A percentile compares a stretch with the other conserved stretches of the same genome.
These are phyloP conservation scores for Phytophthora fragariaefolia DNA, from an alignment of 352 stramenopile species.

Conservation along the genomic window DNA sequence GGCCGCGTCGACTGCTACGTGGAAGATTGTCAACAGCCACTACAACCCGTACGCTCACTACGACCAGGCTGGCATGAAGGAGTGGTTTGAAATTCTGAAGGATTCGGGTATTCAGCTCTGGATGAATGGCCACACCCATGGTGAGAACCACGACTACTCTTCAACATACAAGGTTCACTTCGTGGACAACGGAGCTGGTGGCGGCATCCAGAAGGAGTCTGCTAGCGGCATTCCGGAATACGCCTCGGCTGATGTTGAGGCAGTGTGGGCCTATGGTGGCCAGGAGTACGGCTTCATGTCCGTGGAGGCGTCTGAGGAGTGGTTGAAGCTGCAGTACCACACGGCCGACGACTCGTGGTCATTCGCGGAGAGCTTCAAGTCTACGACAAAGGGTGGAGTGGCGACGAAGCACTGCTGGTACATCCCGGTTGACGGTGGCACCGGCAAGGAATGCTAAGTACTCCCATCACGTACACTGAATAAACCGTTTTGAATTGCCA, in stretches of 20 bases:
- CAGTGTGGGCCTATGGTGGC: constrained; percentile 66
- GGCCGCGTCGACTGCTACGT: constrained; percentile 54
- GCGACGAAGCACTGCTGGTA: constrained; percentile 77
- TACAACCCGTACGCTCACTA: constrained; percentile 65
- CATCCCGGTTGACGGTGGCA: constrained; percentile 52
- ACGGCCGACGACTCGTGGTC: constrained; percentile 64
- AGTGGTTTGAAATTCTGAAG: constrained; percentile 57
- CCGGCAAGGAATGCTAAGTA: constrained; percentile 41
- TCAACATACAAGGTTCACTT: constrained; percentile 64
- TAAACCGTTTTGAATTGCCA: constrained; percentile 20
- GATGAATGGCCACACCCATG: constrained; percentile 69
- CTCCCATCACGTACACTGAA: constrained; percentile 17
- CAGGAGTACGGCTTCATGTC: constrained; percentile 77
- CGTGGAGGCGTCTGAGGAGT: constrained; percentile 58
- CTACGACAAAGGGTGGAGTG: constrained; percentile 50
- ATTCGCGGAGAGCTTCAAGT: constrained; percentile 52
- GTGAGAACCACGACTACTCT: constrained; percentile 70
- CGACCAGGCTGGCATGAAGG: constrained; percentile 29
- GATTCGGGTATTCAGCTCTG: constrained; percentile 47
- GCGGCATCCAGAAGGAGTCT: constrained; percentile 77
- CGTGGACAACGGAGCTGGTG: constrained; percentile 76
- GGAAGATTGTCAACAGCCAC: constrained; percentile 75
- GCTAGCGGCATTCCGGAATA: constrained; percentile 66
- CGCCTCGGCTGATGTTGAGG: constrained; percentile 52
- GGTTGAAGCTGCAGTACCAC: constrained; percentile 73